A percentile compares a stretch with the other conserved stretches of the same genome.
Conservation (phyloP, 2,329 filamentous ascomycete species). For the Ilyonectria robusta region DNA sequence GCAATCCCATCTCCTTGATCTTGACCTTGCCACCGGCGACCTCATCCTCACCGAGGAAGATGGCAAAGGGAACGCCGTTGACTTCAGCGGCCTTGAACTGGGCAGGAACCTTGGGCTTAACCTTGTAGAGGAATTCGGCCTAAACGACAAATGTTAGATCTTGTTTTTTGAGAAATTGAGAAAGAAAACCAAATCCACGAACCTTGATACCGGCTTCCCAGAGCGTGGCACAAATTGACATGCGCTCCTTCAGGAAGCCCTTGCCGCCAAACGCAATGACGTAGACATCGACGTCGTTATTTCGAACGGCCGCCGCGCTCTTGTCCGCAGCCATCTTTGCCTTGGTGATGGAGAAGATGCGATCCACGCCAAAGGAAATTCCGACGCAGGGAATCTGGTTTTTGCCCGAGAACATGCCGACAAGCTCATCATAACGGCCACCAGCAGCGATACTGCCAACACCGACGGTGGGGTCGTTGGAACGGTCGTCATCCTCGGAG, state of each 20-base stretch:
- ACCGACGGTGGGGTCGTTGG: slow-evolving; percentile 83
- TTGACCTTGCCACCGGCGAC: slow-evolving; percentile 85
- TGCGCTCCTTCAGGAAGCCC: slow-evolving; percentile 87
- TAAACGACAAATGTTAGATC: slow-evolving; percentile 47
- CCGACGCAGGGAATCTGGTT: slow-evolving; percentile 76
- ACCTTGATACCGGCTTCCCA: slow-evolving; percentile 92
- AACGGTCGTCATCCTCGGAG: slow-evolving; percentile 74
- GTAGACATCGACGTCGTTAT: slow-evolving; percentile 88
- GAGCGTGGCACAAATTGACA: slow-evolving; percentile 81
- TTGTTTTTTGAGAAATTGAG: slow-evolving; percentile 34
- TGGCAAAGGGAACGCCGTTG: slow-evolving; percentile 84
- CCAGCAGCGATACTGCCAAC: slow-evolving; percentile 92
- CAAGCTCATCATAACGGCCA: slow-evolving; percentile 92
- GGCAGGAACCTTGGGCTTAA: slow-evolving; percentile 87
- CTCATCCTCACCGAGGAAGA: slow-evolving; percentile 94
- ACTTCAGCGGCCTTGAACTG: slow-evolving; percentile 94
- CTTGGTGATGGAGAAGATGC: slow-evolving; percentile 94
- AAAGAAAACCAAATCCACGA: slow-evolving; percentile 39
- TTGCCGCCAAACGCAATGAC: slow-evolving; percentile 97
- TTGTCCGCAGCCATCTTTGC: slow-evolving; percentile 75
- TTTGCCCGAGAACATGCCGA: slow-evolving; percentile 93
- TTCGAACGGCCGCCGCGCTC: slow-evolving; percentile 59
- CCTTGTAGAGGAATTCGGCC: slow-evolving; percentile 91
- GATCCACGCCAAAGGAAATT: slow-evolving; percentile 94
- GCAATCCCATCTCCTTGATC: slow-evolving; percentile 83